phyloP scores from a whole-genome alignment of 2,329 filamentous ascomycete species.

The Colletotrichum chlorophyti region DNA sequence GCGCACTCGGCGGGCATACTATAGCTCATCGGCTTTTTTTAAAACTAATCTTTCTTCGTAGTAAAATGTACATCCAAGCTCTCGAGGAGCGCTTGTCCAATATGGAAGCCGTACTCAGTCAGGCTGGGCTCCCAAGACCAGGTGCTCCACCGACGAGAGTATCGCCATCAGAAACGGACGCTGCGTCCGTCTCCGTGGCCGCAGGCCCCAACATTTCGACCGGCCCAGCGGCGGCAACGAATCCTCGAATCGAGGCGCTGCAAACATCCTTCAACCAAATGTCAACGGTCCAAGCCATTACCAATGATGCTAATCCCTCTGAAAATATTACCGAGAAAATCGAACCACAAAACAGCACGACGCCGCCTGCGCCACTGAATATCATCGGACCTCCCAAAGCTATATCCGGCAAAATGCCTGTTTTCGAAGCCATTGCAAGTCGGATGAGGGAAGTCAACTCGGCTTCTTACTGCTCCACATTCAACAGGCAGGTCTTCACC shows the following conservation, averaged over 20 bases:
- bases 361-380: neutral
- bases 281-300: slow-evolving; percentile 3
- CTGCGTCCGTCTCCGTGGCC: slow-evolving; percentile 13
- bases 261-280: slow-evolving; percentile 1
- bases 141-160: slow-evolving; percentile 14
- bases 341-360: neutral
- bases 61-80: slow-evolving; percentile 25
- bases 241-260: neutral
- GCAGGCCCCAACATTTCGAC: neutral
- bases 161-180: slow-evolving; percentile 21
- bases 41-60: too few relatives aligned
- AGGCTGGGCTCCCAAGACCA: slow-evolving; percentile 14
- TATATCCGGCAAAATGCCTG: slow-evolving; percentile 10
- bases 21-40: too few relatives aligned
- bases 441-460: slow-evolving; percentile 17
- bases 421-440: slow-evolving; percentile 11
- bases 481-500: slow-evolving; percentile 22
- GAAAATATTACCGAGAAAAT: neutral
- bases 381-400: neutral
- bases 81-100: slow-evolving; percentile 26
- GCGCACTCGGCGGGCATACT: too few relatives aligned
- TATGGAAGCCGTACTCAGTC: slow-evolving; percentile 25
- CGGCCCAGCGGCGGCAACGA: neutral
- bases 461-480: slow-evolving; percentile 23
- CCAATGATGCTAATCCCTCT: neutral